These are phyloP conservation scores for Madurella mycetomatis DNA, from an alignment of 2,329 filamentous ascomycete genomes.

Conservation along the genomic window DNA sequence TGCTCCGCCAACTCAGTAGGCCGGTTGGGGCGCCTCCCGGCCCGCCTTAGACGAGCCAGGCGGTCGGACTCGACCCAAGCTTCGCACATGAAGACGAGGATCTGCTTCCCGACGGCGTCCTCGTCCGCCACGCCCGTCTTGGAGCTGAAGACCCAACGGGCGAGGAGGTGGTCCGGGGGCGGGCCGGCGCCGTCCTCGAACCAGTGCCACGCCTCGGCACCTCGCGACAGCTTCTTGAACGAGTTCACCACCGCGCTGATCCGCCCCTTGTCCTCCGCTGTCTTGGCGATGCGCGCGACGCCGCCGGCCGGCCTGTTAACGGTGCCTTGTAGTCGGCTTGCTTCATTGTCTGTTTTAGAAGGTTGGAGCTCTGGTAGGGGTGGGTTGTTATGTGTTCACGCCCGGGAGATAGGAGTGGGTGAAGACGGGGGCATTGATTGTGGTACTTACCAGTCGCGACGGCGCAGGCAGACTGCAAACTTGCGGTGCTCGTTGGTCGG, in stretches of 20 bases:
- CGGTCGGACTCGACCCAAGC: neutral
- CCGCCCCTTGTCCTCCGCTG: neutral
- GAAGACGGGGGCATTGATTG: no score
- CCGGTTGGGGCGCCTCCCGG: no score
- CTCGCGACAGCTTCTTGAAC: constrained; percentile 2
- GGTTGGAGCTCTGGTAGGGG: no score
- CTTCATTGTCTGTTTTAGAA: no score
- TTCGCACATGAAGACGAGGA: constrained; percentile 9
- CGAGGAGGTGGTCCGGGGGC: neutral
- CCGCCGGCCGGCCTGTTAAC: constrained; percentile 11
- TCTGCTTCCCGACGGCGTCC: neutral
- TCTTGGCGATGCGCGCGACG: constrained; percentile 4
- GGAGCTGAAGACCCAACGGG: neutral
- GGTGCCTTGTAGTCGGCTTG: neutral
- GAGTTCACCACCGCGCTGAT: neutral
- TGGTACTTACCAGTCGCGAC: no score
- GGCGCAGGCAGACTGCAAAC: no score
- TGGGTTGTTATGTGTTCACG: no score
- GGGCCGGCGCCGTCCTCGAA: neutral
- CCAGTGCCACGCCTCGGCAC: neutral
- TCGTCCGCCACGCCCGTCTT: neutral
- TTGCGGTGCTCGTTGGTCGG: no score
- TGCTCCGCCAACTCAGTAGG: no score
- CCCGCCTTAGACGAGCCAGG: no score
- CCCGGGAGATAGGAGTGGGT: no score